Evolutionary conservation across 257 asterid genomes (phyloP).

Genomic region (Pogostemon cablin): DNA sequence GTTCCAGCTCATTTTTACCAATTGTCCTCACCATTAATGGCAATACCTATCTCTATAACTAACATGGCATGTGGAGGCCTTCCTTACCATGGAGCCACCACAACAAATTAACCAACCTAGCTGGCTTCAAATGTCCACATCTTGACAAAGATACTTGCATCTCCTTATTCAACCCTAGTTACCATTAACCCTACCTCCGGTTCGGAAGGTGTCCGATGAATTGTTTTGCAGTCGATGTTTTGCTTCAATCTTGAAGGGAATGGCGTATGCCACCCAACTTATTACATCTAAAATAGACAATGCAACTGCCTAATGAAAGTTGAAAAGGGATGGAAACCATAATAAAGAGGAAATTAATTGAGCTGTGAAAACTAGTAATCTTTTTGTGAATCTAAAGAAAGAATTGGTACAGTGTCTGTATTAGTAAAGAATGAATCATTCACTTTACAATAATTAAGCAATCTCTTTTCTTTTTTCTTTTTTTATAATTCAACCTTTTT

Average conservation of each 20-base stretch:
- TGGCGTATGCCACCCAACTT: slow-evolving; percentile 19
- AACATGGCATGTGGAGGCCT: slow-evolving; percentile 28
- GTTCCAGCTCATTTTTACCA: slow-evolving; percentile 45
- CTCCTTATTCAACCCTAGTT: not conserved
- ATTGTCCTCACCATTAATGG: slow-evolving; percentile 30
- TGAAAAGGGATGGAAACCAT: slow-evolving; percentile 1
- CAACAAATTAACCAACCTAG: not conserved
- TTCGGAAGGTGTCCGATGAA: not conserved
- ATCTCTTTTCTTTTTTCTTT: not conserved
- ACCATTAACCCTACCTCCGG: not conserved
- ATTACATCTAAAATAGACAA: not conserved
- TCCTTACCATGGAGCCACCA: slow-evolving; percentile 26
- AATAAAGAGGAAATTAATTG: slow-evolving; percentile 15
- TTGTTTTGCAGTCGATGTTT: not conserved
- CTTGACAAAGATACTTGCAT: not conserved
- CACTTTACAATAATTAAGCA: slow-evolving; percentile 35
- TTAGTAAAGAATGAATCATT: slow-evolving; percentile 37
- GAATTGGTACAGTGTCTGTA: slow-evolving; percentile 33
- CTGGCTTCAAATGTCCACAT: slow-evolving; percentile 31
- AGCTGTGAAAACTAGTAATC: not conserved
- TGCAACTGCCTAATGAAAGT: not conserved
- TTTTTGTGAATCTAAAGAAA: slow-evolving; percentile 8
- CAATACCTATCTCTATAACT: slow-evolving; percentile 1
- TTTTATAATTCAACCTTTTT: slow-evolving; percentile 25
- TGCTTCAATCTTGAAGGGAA: slow-evolving; percentile 12